Conservation (phyloP, 208 protist genomes). For the Acanthamoeba royreba region DNA sequence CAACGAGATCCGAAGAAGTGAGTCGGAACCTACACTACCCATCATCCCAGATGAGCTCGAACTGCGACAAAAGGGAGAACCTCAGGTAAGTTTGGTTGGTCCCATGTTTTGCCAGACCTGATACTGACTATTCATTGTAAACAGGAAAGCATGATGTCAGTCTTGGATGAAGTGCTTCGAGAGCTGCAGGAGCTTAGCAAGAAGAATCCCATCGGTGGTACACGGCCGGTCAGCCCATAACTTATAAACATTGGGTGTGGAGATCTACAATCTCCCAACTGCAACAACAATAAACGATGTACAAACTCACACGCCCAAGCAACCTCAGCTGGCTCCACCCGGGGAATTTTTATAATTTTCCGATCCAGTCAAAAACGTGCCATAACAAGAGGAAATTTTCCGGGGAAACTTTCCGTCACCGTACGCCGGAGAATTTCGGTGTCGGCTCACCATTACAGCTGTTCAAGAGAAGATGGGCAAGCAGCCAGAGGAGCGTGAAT, state of each 20-base stretch:
- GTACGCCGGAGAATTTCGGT: too few species aligned
- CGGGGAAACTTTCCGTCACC: too few species aligned
- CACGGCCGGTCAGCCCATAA: too few species aligned
- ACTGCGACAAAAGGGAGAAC: neutral
- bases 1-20: neutral
- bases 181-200: slow-evolving; percentile 12
- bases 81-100: neutral
- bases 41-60: neutral
- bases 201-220: too few species aligned
- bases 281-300: too few species aligned
- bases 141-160: neutral
- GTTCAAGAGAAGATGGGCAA: neutral
- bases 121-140: neutral
- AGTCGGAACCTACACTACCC: neutral
- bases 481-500: neutral
- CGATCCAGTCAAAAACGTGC: too few species aligned
- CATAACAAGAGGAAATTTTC: too few species aligned
- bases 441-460: too few species aligned
- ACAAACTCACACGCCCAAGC: too few species aligned
- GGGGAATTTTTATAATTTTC: too few species aligned
- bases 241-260: neutral
- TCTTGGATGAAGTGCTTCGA: neutral
- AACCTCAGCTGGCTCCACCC: too few species aligned
- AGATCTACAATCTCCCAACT: too few species aligned
- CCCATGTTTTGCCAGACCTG: neutral